phyloP scores from a whole-genome alignment of 192 early-diverging fungal genomes.

The Linnemannia hyalina region DNA sequence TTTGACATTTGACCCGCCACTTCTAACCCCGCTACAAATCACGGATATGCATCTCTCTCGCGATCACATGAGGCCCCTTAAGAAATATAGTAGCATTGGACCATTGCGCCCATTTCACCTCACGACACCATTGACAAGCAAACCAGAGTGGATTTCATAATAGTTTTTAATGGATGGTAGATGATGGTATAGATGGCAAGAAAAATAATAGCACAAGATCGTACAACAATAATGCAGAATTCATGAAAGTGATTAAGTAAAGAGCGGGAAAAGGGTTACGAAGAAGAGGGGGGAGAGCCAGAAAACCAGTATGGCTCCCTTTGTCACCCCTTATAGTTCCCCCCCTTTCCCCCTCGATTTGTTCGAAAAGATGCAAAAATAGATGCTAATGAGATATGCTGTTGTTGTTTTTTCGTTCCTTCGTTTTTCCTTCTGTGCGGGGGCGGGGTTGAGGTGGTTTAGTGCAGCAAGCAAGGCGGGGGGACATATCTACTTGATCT shows the following conservation, averaged over 20 bases:
- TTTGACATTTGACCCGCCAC: too few species aligned
- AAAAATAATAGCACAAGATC: not conserved
- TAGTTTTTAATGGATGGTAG: not conserved
- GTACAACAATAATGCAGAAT: not conserved
- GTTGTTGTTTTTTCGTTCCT: not conserved
- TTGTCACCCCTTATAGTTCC: too few species aligned
- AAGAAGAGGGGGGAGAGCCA: too few species aligned
- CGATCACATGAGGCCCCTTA: too few species aligned
- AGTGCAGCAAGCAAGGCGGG: not conserved
- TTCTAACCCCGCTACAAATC: too few species aligned
- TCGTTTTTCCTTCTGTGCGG: too few species aligned
- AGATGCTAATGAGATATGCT: not conserved
- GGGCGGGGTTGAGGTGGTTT: not conserved
- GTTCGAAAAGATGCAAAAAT: not conserved
- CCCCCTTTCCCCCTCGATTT: too few species aligned
- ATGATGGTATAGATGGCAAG: not conserved
- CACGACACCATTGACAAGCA: not conserved
- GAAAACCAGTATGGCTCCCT: too few species aligned
- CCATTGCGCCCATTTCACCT: not conserved
- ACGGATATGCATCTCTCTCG: too few species aligned
- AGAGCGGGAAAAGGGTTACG: not conserved
- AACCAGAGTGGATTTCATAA: not conserved
- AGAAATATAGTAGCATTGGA: too few species aligned
- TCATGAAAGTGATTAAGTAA: not conserved
- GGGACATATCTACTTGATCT: slow-evolving; percentile 8